phyloP scores from a whole-genome alignment of 2,329 filamentous ascomycete species.

The Westerdykella ornata region DNA sequence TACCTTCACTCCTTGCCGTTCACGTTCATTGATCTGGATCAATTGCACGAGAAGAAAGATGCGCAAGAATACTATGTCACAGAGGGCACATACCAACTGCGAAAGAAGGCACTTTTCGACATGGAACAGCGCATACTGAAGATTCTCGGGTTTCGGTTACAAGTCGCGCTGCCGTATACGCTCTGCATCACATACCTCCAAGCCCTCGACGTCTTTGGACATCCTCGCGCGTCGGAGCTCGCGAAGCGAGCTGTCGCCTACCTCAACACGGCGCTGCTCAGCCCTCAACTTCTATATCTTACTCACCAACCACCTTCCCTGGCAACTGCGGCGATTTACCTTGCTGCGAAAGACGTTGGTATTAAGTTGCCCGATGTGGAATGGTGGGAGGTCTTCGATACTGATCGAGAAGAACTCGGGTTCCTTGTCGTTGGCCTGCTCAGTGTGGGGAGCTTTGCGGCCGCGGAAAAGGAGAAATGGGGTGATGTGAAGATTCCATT shows the following conservation, averaged over 20 bases:
- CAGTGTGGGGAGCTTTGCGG: slow-evolving; percentile 67
- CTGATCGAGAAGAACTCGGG: slow-evolving; percentile 86
- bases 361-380: slow-evolving; percentile 74
- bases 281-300: slow-evolving; percentile 80
- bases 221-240: slow-evolving; percentile 45
- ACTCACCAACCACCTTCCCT: slow-evolving; percentile 85
- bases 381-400: slow-evolving; percentile 99
- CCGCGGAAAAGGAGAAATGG: slow-evolving; percentile 53
- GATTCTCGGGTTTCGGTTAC: slow-evolving; percentile 71
- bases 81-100: slow-evolving; percentile 63
- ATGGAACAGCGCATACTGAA: slow-evolving; percentile 72
- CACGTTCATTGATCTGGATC: slow-evolving; percentile 44
- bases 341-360: slow-evolving; percentile 70
- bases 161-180: slow-evolving; percentile 77
- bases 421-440: slow-evolving; percentile 82
- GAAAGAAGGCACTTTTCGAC: slow-evolving; percentile 59
- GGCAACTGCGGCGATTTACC: slow-evolving; percentile 83
- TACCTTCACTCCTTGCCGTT: slow-evolving; percentile 65
- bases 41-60: slow-evolving; percentile 15
- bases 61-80: slow-evolving; percentile 52
- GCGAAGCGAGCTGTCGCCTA: slow-evolving; percentile 64
- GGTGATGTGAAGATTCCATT: slow-evolving; percentile 49
- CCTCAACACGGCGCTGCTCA: slow-evolving; percentile 79
- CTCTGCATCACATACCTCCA: slow-evolving; percentile 90
- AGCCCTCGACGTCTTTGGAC: slow-evolving; percentile 63